Evolutionary conservation across 805 yeast species (phyloP).

Genomic region (Candida quercuum): DNA sequence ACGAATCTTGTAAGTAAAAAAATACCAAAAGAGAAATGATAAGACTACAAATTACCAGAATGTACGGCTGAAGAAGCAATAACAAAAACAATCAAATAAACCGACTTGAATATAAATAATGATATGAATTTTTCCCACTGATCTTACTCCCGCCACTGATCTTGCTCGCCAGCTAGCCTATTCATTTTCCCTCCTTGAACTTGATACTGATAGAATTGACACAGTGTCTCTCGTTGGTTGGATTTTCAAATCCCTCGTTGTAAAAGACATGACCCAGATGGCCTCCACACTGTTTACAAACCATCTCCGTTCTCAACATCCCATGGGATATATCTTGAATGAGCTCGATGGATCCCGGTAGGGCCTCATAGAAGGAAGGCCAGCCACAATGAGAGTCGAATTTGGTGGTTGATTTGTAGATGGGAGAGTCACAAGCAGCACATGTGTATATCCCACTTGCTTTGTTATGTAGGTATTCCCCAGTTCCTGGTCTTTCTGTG

Average conservation of each 20-base stretch:
- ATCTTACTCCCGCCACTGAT: too few relatives aligned
- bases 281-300: constrained; percentile 84
- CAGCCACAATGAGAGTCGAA: constrained; percentile 94
- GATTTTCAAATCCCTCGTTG: constrained; percentile 82
- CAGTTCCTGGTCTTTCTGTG: constrained; percentile 41
- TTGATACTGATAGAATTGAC: constrained; percentile 83
- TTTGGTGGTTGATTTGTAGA: constrained; percentile 75
- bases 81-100: too few relatives aligned
- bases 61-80: too few relatives aligned
- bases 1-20: too few relatives aligned
- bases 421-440: constrained; percentile 78
- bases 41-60: too few relatives aligned
- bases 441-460: constrained; percentile 68
- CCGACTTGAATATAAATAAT: too few relatives aligned
- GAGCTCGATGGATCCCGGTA: constrained; percentile 70
- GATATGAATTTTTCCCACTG: too few relatives aligned
- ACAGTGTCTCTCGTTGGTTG: constrained; percentile 91
- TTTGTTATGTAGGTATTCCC: constrained; percentile 35
- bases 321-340: constrained; percentile 62
- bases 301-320: constrained; percentile 83
- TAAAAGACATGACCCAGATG: constrained; percentile 94
- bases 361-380: constrained; percentile 94
- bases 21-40: too few relatives aligned
- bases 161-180: too few relatives aligned
- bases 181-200: constrained; percentile 33